Percentiles rank a stretch among this genome's conserved stretches.
Conservation (phyloP, 306 rosid species). For the Fragaria vesca region DNA sequence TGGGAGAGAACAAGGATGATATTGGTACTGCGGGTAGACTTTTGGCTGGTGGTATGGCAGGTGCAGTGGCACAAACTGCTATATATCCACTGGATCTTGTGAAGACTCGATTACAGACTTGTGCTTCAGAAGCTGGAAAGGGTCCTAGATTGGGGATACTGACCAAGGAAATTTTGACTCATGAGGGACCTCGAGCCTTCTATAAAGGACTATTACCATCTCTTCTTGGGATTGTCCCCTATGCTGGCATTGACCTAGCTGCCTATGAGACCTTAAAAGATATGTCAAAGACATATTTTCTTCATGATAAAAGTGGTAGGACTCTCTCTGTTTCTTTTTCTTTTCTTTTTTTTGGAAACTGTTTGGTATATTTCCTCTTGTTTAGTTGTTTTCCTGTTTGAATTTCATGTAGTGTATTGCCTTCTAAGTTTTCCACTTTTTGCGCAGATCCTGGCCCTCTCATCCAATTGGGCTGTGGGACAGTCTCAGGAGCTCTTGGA, state of each 20-base stretch:
- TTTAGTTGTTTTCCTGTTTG: not conserved
- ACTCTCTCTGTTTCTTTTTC: not conserved
- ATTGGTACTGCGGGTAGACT: slow-evolving; percentile 70
- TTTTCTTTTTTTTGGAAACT: not conserved
- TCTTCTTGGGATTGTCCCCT: slow-evolving; percentile 88
- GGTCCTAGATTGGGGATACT: slow-evolving; percentile 62
- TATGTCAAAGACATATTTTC: slow-evolving; percentile 75
- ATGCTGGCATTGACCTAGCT: slow-evolving; percentile 94
- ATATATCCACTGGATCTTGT: slow-evolving; percentile 94
- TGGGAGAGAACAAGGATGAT: slow-evolving; percentile 51
- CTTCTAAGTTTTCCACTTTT: slow-evolving; percentile 31
- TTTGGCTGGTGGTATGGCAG: slow-evolving; percentile 84
- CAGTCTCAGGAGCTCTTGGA: slow-evolving; percentile 90
- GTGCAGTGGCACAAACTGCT: slow-evolving; percentile 87
- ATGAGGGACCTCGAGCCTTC: slow-evolving; percentile 90
- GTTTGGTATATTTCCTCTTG: not conserved
- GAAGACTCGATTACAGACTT: slow-evolving; percentile 84
- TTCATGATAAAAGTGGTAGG: slow-evolving; percentile 61
- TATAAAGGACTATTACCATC: slow-evolving; percentile 89
- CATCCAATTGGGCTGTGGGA: slow-evolving; percentile 90
- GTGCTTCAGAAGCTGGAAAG: slow-evolving; percentile 56
- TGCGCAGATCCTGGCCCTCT: slow-evolving; percentile 87
- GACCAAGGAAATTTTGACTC: slow-evolving; percentile 75
- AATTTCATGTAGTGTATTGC: slow-evolving; percentile 4
- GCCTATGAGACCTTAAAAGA: slow-evolving; percentile 92